These are phyloP conservation scores for Neopestalotiopsis sp. DNA, from an alignment of 2,329 filamentous ascomycete genomes.

Conservation along the genomic window DNA sequence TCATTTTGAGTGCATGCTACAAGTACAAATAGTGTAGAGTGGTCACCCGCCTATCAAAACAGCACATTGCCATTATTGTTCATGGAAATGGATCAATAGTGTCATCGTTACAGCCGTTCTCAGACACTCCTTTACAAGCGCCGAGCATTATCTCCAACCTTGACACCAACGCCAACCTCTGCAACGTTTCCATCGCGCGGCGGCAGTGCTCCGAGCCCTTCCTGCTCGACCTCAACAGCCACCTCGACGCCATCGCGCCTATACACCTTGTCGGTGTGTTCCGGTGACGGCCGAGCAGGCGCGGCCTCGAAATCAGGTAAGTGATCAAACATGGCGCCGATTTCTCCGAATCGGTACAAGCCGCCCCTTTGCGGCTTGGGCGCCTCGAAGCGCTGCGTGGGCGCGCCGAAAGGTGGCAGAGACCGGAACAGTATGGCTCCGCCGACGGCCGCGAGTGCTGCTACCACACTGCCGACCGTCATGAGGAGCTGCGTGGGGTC, in stretches of 20 bases:
- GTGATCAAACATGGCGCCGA: constrained; percentile 49
- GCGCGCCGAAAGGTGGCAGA: constrained; percentile 51
- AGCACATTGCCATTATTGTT: no score
- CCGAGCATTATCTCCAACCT: constrained; percentile 8
- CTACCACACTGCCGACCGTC: constrained; percentile 43
- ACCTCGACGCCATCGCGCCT: constrained; percentile 18
- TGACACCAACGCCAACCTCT: constrained; percentile 10
- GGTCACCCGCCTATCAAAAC: no score
- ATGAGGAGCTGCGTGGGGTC: constrained; percentile 37
- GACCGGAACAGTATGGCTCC: constrained; percentile 45
- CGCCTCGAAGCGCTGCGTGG: constrained; percentile 48
- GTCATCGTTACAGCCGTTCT: no score
- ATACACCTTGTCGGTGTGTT: constrained; percentile 23
- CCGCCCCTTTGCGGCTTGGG: constrained; percentile 29
- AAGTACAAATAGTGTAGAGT: no score
- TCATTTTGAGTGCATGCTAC: no score
- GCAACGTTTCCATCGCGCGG: constrained; percentile 13
- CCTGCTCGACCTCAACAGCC: constrained; percentile 19
- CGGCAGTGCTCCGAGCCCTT: neutral
- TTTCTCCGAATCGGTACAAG: constrained; percentile 51
- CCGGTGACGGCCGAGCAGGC: neutral
- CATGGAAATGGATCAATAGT: no score
- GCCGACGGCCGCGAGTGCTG: constrained; percentile 38
- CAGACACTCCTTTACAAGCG: neutral
- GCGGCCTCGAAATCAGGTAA: constrained; percentile 26